phyloP scores from a whole-genome alignment of 306 rosid species.

The Luffa acutangula region DNA sequence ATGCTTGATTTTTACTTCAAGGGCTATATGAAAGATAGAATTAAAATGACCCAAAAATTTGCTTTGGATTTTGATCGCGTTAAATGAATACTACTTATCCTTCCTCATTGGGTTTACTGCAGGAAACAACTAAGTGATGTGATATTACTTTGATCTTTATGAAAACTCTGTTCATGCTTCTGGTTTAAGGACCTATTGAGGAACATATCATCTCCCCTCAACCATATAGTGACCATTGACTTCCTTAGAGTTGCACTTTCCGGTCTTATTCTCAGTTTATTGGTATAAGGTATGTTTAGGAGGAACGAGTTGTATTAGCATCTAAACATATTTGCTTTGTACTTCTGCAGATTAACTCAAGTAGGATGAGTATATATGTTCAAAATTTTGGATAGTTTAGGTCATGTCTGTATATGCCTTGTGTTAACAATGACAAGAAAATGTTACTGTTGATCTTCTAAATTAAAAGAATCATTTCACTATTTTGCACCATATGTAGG shows the following conservation, averaged over 20 bases:
- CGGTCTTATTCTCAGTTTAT: slow-evolving; percentile 4
- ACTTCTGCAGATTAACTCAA: not conserved
- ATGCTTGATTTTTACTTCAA: not conserved
- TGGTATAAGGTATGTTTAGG: slow-evolving; percentile 8
- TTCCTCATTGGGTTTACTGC: slow-evolving; percentile 9
- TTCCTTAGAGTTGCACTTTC: slow-evolving; percentile 3
- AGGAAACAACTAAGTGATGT: slow-evolving; percentile 12
- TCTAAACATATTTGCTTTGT: not conserved
- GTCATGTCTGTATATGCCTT: slow-evolving; percentile 5
- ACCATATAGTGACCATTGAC: slow-evolving; percentile 2
- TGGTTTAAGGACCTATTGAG: not conserved
- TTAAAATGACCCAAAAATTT: not conserved
- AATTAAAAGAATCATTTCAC: not conserved
- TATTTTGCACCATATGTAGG: not conserved
- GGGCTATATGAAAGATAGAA: not conserved
- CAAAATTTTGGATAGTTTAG: not conserved
- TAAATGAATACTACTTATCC: slow-evolving; percentile 5
- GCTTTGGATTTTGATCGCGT: not conserved
- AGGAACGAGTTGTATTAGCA: not conserved
- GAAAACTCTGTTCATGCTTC: slow-evolving; percentile 10
- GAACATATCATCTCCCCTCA: not conserved
- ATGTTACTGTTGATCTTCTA: slow-evolving; percentile 2
- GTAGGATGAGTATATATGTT: slow-evolving; percentile 1
- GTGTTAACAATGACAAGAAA: not conserved
- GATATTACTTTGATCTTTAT: slow-evolving; percentile 3